A percentile compares a stretch with the other conserved stretches of the same genome.
Conservation (phyloP, 495 filamentous ascomycete genomes). For the Xylaria telfairii region DNA sequence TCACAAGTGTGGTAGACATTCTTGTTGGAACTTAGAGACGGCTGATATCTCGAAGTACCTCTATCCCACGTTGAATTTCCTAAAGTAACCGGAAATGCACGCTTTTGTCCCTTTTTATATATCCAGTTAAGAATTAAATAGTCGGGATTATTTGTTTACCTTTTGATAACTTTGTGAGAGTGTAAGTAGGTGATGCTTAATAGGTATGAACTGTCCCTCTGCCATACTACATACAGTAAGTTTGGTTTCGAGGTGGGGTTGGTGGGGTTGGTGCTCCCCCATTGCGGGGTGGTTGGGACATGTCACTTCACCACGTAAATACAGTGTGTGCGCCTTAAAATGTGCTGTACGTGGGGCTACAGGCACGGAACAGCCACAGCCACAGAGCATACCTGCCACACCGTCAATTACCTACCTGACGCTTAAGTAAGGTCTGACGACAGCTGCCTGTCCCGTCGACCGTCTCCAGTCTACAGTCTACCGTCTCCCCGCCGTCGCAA, state of each 20-base stretch:
- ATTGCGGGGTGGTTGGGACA: background rate
- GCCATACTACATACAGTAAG: no score
- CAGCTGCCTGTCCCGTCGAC: slow-evolving; percentile 17
- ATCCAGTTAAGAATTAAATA: background rate
- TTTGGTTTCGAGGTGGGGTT: slow-evolving; percentile 8
- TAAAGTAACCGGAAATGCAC: background rate
- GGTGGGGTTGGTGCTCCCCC: background rate
- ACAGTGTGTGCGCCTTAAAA: background rate
- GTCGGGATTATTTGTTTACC: background rate
- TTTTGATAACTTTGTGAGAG: background rate
- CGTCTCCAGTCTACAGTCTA: slow-evolving; percentile 8
- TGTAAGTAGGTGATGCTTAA: background rate
- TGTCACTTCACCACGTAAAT: background rate
- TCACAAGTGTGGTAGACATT: slow-evolving; percentile 26
- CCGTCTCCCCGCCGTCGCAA: slow-evolving; percentile 19
- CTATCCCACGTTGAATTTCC: background rate
- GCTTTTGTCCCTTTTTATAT: background rate
- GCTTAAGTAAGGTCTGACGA: slow-evolving; percentile 11
- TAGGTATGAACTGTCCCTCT: no score
- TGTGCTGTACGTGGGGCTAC: background rate
- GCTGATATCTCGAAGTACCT: background rate
- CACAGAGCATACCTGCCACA: slow-evolving; percentile 6
- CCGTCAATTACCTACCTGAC: background rate
- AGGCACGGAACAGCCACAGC: slow-evolving; percentile 10
- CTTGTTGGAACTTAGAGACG: background rate